Evolutionary conservation across 441 rosid genomes (phyloP), one percentile per base, ranked within the genome.

Genomic region (Gossypium gossypioides): DNA sequence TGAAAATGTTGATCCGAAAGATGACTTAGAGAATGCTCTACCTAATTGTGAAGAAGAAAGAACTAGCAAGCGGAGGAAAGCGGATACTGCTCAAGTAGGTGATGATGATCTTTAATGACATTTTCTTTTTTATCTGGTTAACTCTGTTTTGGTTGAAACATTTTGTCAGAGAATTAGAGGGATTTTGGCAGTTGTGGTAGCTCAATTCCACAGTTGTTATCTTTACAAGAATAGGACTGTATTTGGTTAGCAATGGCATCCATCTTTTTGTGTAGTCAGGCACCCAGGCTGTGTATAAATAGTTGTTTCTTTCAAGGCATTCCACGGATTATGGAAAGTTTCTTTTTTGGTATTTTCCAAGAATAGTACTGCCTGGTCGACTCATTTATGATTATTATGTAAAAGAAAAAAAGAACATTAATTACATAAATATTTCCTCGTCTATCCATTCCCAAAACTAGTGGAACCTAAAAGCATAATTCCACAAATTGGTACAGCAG

Each of bases 81-180:
- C 69, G 55, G 68, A 40, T 22, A 60, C 61, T 50, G 12, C 52
- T 66, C 54, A 44, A 54, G 80, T 21, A 32, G 52, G 51, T 55
- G 72, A 63, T 24, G 77, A 74, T 44, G 77, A 69, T 70, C n/a
- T 46, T 1, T 68, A 69, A 57, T 77, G 56, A 69, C 68, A 46
- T 6, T 1, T 4, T 12, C 68, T n/a, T 55, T 13, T 10, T 21
- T 55, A 12, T 22, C 57, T 3, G 34, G n/a, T 1, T 22, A 32
- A 24, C 3, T 7, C 16, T 0, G 9, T 50, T 68, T 68, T 27
- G 24, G 44, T 15, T 51, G 46, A 34, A 51, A 69, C 37, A 1
- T 55, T 55, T 55, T 25, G 16, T 44, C 6, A 3, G 12, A 18
- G 12, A 52, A 19, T 54, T 13, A 10, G 12, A 22, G 29, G 40